Conservation (phyloP, 1,284 basidiomycete genomes). For the Leccinum olivaceoglutinosum region DNA sequence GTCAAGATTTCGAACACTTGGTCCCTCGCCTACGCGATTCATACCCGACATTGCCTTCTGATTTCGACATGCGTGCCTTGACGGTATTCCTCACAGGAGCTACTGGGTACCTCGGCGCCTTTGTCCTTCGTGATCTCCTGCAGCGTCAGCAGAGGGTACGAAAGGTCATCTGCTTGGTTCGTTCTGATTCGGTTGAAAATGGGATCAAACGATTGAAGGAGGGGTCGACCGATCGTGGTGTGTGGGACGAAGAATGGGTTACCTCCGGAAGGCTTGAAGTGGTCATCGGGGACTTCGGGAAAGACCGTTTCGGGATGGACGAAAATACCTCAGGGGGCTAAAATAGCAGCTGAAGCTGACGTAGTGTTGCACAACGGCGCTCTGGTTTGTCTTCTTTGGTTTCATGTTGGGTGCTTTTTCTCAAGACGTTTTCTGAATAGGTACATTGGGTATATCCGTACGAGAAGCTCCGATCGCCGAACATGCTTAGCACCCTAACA, state of each 20-base stretch:
- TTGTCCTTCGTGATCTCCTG: slow-evolving; percentile 83
- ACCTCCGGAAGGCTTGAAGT: slow-evolving; percentile 68
- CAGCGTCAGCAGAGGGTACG: slow-evolving; percentile 54
- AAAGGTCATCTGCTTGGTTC: slow-evolving; percentile 90
- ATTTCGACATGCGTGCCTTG: slow-evolving; percentile 50
- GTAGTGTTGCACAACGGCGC: slow-evolving; percentile 94
- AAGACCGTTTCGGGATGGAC: slow-evolving; percentile 73
- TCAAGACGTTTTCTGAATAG: slow-evolving; percentile 33
- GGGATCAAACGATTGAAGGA: slow-evolving; percentile 74
- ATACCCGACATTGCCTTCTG: slow-evolving; percentile 53
- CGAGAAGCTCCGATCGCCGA: slow-evolving; percentile 86
- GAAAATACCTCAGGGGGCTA: slow-evolving; percentile 62
- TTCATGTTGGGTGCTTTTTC: background rate
- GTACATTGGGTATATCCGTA: slow-evolving; percentile 99
- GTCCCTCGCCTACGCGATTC: slow-evolving; percentile 51
- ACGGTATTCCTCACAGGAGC: slow-evolving; percentile 95
- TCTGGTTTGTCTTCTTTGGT: slow-evolving; percentile 51
- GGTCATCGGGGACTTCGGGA: slow-evolving; percentile 84
- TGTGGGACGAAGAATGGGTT: slow-evolving; percentile 93
- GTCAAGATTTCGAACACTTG: slow-evolving; percentile 73
- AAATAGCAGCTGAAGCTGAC: slow-evolving; percentile 74
- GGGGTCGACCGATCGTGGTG: slow-evolving; percentile 78
- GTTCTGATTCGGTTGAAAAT: slow-evolving; percentile 61
- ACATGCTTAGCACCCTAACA: slow-evolving; percentile 87
- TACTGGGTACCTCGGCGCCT: slow-evolving; percentile 95